Conservation (phyloP, 2,329 filamentous ascomycete genomes). For the Paecilomyces sp. region DNA sequence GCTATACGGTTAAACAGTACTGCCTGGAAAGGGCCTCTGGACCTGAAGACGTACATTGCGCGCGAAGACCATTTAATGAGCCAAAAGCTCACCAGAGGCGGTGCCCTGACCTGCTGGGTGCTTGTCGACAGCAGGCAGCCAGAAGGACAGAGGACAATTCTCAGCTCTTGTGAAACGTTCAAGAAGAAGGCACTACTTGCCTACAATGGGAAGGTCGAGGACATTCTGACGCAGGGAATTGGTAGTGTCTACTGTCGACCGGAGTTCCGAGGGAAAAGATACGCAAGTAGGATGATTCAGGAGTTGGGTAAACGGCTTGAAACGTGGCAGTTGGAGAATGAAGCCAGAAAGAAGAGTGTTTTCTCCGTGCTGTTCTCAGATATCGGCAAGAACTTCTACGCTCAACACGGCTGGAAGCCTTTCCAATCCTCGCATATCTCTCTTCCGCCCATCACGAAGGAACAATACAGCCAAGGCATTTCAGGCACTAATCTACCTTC, state of each 20-base stretch:
- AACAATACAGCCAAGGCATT: conserved; percentile 10
- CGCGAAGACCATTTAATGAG: conserved; percentile 48
- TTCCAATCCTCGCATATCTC: conserved; percentile 67
- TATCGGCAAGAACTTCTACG: conserved; percentile 78
- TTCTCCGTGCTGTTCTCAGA: conserved; percentile 84
- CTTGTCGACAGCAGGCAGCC: conserved; percentile 42
- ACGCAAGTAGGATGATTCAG: conserved; percentile 67
- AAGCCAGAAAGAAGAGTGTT: conserved; percentile 34
- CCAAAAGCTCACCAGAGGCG: conserved; percentile 47
- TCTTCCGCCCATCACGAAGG: conserved; percentile 42
- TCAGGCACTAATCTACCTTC: conserved; percentile 18
- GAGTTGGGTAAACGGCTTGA: conserved; percentile 54
- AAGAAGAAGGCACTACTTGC: conserved; percentile 35
- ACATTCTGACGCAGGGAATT: conserved; percentile 60
- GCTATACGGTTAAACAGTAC: conserved; percentile 48
- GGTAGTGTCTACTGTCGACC: conserved; percentile 72
- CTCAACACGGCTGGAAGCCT: conserved; percentile 66
- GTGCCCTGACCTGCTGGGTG: conserved; percentile 54
- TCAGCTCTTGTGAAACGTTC: conserved; percentile 54
- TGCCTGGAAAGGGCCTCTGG: conserved; percentile 52
- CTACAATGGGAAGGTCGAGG: conserved; percentile 49
- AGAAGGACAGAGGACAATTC: conserved; percentile 37
- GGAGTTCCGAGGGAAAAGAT: conserved; percentile 62
- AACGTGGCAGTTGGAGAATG: conserved; percentile 44
- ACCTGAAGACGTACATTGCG: conserved; percentile 48